phyloP scores from a whole-genome alignment of 306 rosid species.

The Mimosa pudica region DNA sequence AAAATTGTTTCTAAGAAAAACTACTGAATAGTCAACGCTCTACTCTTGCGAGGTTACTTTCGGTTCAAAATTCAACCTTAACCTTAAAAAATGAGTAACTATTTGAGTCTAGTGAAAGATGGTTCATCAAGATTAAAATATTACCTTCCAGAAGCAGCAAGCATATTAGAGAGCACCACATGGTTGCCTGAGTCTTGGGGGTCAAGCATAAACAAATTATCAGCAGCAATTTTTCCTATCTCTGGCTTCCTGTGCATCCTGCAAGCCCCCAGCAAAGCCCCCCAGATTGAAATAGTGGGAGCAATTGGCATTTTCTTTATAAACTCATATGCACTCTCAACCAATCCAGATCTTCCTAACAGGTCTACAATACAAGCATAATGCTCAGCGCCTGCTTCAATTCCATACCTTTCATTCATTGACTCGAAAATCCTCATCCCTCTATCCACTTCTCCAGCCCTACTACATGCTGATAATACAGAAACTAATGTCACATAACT shows the following conservation, averaged over 20 bases:
- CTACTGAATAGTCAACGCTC: no score
- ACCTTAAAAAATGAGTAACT: neutral
- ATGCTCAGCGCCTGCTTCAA: constrained; percentile 83
- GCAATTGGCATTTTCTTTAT: constrained; percentile 64
- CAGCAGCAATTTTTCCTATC: constrained; percentile 77
- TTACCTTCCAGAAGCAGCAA: constrained; percentile 87
- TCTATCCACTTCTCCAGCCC: constrained; percentile 72
- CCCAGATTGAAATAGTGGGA: constrained; percentile 84
- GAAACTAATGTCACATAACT: constrained; percentile 77
- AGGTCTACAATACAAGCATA: constrained; percentile 81
- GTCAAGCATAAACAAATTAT: constrained; percentile 76
- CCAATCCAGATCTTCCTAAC: constrained; percentile 80
- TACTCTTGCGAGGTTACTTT: no score
- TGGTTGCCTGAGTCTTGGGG: constrained; percentile 89
- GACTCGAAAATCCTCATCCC: constrained; percentile 71
- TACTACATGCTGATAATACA: constrained; percentile 74
- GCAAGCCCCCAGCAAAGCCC: constrained; percentile 84
- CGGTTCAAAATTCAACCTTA: no score
- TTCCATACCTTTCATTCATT: constrained; percentile 57
- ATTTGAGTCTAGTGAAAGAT: neutral
- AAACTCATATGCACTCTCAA: constrained; percentile 79
- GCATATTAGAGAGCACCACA: constrained; percentile 81
- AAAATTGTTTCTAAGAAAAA: no score
- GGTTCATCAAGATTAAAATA: constrained; percentile 16
- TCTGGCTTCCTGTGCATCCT: constrained; percentile 70